Base-by-base conservation (phyloP, 805 yeast genomes). In the Blastobotrys parvus region DNA sequence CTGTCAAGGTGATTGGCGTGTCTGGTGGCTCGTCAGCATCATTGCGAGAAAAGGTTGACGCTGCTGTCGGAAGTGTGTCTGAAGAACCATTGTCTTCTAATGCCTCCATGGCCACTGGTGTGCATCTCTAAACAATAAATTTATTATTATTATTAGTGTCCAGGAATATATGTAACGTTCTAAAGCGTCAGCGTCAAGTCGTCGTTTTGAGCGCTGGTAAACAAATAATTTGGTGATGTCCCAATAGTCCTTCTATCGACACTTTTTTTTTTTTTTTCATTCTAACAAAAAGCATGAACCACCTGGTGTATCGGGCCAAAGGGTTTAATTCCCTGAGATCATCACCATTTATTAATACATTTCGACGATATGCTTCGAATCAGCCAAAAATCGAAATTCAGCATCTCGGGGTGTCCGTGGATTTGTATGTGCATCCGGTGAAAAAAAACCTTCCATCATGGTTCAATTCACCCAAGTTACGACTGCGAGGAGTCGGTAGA, bases 371-470 rank as follows among this genome's bases (percentile, higher is more conserved):
- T 38, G 41, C 41, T 6, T 38, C 41, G 13, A 11, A 29, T 35
- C 20, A 35, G 34, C 29, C 39, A 6, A 39, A 39, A 21, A 43
- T 47, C 31, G 42, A 47, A 29, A 25, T 47, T 30, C 50, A 47
- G 37, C 50, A 47, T 38, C 40, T 47, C 17, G 50, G 50, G 5
- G 43, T 47, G 22, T 41, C 50, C 25, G 46, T 46, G 5, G 70
- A 69, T 38, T 52, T 70, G 3, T 79, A 72, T 51, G 62, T 79
- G 45, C 82, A 82, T 8, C 71, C 78, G 2, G 58, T 76, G 2
- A 62, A 61, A 45, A 58, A 61, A 8, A 67, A 69, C 45, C 54
- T 74, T 37, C 81, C 82, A 8, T 65, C 58, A 20, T 42, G 62
- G 3, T 55, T 71, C 33, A 47, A 60, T 0, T 56, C 58, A 40